A percentile compares a stretch with the other conserved stretches of the same genome.
phyloP scores from a whole-genome alignment of 2,329 filamentous ascomycete species.

The Cordyceps javanica region DNA sequence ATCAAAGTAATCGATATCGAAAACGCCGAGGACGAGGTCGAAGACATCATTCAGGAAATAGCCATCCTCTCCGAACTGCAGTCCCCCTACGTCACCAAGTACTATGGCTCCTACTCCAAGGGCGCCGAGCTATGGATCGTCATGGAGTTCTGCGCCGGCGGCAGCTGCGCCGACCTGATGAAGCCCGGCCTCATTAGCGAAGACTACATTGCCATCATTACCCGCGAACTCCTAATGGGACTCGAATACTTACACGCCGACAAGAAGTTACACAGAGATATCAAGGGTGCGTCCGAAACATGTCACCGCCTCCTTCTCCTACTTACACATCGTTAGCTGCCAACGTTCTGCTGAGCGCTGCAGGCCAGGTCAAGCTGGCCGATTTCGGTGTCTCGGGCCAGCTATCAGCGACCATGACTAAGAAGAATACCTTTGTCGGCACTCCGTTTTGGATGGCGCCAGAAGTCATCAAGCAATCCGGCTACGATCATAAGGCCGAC shows the following conservation, averaged over 20 bases:
- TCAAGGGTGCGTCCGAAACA: constrained; percentile 62
- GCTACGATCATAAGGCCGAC: constrained; percentile 95
- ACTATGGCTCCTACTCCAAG: constrained; percentile 94
- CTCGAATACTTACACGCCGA: constrained; percentile 90
- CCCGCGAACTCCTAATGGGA: constrained; percentile 81
- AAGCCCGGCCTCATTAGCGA: constrained; percentile 87
- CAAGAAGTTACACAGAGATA: constrained; percentile 92
- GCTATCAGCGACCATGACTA: constrained; percentile 95
- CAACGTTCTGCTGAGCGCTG: constrained; percentile 82
- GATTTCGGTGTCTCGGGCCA: constrained; percentile 97
- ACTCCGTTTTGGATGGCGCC: constrained; percentile 99
- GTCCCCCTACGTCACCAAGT: constrained; percentile 94
- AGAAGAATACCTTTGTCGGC: constrained; percentile 98
- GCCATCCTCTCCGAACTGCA: constrained; percentile 93
- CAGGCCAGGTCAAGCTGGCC: constrained; percentile 92
- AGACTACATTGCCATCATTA: constrained; percentile 94
- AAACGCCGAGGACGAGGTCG: constrained; percentile 97
- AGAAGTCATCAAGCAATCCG: constrained; percentile 96
- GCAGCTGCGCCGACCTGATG: constrained; percentile 93
- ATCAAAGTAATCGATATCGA: constrained; percentile 99
- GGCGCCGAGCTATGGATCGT: constrained; percentile 98
- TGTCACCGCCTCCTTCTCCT: not conserved
- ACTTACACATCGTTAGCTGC: constrained; percentile 54
- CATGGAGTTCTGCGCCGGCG: constrained; percentile 98
- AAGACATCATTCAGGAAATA: constrained; percentile 99